Evolutionary conservation across 306 rosid genomes (phyloP), one percentile per base, ranked within the genome.

Genomic region (Ammopiptanthus mongolicus): DNA sequence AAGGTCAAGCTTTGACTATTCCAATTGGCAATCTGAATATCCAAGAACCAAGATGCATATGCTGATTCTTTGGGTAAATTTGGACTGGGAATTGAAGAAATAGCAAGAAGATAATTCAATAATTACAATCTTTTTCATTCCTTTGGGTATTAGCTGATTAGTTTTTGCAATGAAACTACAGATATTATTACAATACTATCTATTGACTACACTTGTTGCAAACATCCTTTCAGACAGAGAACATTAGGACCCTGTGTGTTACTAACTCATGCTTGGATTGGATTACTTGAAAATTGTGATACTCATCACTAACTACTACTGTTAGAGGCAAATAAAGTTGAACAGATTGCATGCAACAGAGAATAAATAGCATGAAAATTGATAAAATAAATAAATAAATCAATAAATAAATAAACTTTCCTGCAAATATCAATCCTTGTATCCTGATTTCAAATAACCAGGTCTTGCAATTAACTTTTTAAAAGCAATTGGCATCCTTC

Each of bases 1-100:
- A 87, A 63, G 90, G 92, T 66, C 83, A 89, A 62, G 83, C 92
- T 82, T 86, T 87, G 88, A 86, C 90, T 31, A 90, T 87, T 71
- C 89, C 89, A 21, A 77, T 87, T 56, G 96, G 92, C 47, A 90
- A 86, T 57, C 81, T 87, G 72, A 74, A 81, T 52, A 21, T 87
- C 28, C 87, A 83, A 61, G 84, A 21, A 86, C 28, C 87, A 83
- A 61, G 84, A 80, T 70, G 87, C 90, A 0, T 90, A 90, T 70
- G 89, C 86, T 22, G 92, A 69, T 34, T 92, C 92, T 78, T 77
- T 90, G 81, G 80, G 71, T 22, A 86, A 86, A 81, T 71, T 90
- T 81, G 92, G 92, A 44, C 90, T 82, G 57, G 69, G 82, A 13
- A 92, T 87, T 62, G 96, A 90, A 81, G 88, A 80, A 68, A 76